Base-by-base conservation (phyloP, 306 rosid genomes). In the Notholithocarpus densiflorus region DNA sequence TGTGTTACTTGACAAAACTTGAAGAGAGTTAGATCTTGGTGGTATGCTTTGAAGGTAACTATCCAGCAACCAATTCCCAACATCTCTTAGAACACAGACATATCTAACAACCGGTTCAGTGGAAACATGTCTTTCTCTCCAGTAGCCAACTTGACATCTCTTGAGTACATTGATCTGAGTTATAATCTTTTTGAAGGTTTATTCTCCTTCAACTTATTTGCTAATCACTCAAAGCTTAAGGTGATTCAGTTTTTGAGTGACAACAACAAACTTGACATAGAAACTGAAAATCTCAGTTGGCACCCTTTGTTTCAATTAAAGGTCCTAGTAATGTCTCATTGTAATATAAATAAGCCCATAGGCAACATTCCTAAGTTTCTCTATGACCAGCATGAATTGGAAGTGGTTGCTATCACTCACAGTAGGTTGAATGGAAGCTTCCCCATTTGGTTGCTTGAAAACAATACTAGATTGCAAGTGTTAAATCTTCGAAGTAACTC, bases 241-340 rank as follows among this genome's bases (percentile, higher is more conserved):
- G 24, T 0, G 56, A 29, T 84, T 6, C n/a, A 18, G 15, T 52
- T 80, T 64, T 37, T 37, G n/a, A n/a, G n/a, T n/a, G n/a, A n/a
- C n/a, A n/a, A n/a, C n/a, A n/a, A n/a, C n/a, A n/a, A n/a, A n/a
- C 7, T 48, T 70, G 24, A 75, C 1, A 20, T 84, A 17, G 84
- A 84, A 52, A 76, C 80, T 11, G 84, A 84, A 73, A 45, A 56
- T 0, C 2, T 23, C 24, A 27, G 27, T 27, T 76, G 84, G 84
- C 4, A 53, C 17, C 84, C 84, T 13, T 69, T 78, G 18, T 80
- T 83, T 83, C 86, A 83, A 11, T 75, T 83, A 51, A 69, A 74
- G 48, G 3, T 6, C 19, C 59, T 78, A 14, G 1, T 0, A 43
- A 5, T 77, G 12, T 0, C 11, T 14, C 1, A 1, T 51, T 78